These are phyloP conservation scores for Insectozyma bohioensis DNA, from an alignment of 1,139 yeast genomes.

Conservation along the genomic window DNA sequence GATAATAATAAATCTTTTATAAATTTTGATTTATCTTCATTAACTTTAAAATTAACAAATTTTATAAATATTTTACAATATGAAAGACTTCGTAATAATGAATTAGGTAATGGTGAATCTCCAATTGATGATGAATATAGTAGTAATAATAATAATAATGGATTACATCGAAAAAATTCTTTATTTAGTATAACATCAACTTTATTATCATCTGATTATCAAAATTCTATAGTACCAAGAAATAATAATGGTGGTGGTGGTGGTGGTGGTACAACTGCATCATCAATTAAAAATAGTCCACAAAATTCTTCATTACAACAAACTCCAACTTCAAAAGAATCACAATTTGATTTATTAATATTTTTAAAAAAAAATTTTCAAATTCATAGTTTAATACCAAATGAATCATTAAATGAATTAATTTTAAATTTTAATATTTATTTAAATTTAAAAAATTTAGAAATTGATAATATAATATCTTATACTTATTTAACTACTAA, in stretches of 20 bases:
- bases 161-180: slow-evolving; percentile 12
- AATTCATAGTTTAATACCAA: slow-evolving; percentile 35
- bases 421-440: slow-evolving; percentile 37
- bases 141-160: background rate
- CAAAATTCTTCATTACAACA: slow-evolving; percentile 11
- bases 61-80: slow-evolving; percentile 23
- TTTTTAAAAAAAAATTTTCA: slow-evolving; percentile 40
- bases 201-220: slow-evolving; percentile 12
- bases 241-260: background rate
- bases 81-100: slow-evolving; percentile 13
- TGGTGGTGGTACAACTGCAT: background rate
- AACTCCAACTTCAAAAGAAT: slow-evolving; percentile 14
- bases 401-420: slow-evolving; percentile 37
- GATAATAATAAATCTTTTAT: slow-evolving; percentile 55
- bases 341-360: slow-evolving; percentile 32
- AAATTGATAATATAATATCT: slow-evolving; percentile 12
- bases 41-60: slow-evolving; percentile 60
- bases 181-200: slow-evolving; percentile 15
- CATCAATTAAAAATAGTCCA: background rate
- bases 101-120: background rate
- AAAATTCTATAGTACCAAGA: slow-evolving; percentile 13
- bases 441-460: slow-evolving; percentile 27
- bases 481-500: slow-evolving; percentile 25
- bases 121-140: background rate
- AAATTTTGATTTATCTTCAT: slow-evolving; percentile 61